These are phyloP conservation scores for Zizania palustris DNA, from an alignment of 202 grass and related monocot species.

Conservation along the genomic window DNA sequence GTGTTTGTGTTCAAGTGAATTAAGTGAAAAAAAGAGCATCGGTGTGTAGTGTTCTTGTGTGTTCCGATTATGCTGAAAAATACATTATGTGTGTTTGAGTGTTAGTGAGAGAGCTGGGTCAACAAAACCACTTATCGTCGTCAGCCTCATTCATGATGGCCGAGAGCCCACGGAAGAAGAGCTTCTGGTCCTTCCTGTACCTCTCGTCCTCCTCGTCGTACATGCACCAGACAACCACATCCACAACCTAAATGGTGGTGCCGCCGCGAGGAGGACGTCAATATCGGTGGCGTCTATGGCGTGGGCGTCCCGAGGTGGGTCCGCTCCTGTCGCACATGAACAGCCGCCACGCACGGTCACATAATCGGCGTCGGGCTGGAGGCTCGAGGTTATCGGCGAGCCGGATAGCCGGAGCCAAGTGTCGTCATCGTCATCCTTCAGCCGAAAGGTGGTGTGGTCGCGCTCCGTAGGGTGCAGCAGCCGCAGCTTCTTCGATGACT, in stretches of 20 bases:
- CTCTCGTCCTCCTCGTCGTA: constrained; percentile 56
- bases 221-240: constrained; percentile 30
- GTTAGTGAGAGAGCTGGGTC: no score
- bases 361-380: background rate
- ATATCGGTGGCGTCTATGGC: constrained; percentile 62
- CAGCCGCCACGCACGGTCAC: constrained; percentile 19
- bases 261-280: constrained; percentile 59
- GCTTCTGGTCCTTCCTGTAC: constrained; percentile 91
- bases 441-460: constrained; percentile 76
- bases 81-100: no score
- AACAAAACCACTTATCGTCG: constrained; percentile 36
- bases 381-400: constrained; percentile 53
- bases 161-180: constrained; percentile 82
- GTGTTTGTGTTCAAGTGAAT: no score
- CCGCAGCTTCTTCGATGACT: constrained; percentile 85
- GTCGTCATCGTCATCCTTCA: constrained; percentile 63
- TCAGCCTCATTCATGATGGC: constrained; percentile 35
- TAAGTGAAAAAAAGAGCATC: no score
- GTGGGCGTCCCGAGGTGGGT: constrained; percentile 35
- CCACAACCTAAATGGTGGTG: constrained; percentile 22
- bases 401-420: constrained; percentile 59
- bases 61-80: no score
- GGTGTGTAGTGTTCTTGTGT: no score
- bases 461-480: constrained; percentile 84
- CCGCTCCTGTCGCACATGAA: constrained; percentile 12